Conservation (phyloP, 164 flowering plant genomes). For the Amborella trichopoda region DNA sequence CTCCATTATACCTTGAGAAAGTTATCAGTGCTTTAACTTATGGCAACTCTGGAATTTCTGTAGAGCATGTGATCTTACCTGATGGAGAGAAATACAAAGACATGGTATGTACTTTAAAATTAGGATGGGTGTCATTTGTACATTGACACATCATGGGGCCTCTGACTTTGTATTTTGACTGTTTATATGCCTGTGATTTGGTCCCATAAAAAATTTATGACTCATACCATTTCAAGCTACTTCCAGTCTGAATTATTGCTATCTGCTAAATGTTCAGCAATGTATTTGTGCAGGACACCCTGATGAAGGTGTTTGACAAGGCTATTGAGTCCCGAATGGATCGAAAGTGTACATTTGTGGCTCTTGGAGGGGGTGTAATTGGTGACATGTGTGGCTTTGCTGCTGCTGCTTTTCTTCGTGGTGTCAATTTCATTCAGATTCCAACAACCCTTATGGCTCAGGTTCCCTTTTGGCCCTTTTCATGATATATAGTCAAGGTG, state of each 20-base stretch:
- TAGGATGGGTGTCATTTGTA: too few relatives aligned
- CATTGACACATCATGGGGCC: too few relatives aligned
- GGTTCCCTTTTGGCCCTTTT: slow-evolving; percentile 23
- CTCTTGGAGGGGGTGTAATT: slow-evolving; percentile 98
- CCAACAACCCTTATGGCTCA: slow-evolving; percentile 99
- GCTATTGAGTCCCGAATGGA: slow-evolving; percentile 90
- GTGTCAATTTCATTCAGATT: slow-evolving; percentile 96
- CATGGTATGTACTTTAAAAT: slow-evolving; percentile 37
- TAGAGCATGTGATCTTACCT: slow-evolving; percentile 79
- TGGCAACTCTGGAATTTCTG: slow-evolving; percentile 71
- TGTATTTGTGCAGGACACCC: slow-evolving; percentile 45
- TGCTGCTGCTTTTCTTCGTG: slow-evolving; percentile 91
- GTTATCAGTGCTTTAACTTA: slow-evolving; percentile 60
- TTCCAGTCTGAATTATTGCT: background rate
- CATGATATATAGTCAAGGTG: background rate
- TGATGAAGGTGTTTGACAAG: slow-evolving; percentile 95
- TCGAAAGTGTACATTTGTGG: slow-evolving; percentile 83
- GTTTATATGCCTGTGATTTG: too few relatives aligned
- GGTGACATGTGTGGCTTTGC: slow-evolving; percentile 99
- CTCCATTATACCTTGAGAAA: slow-evolving; percentile 75
- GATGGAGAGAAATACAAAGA: slow-evolving; percentile 95
- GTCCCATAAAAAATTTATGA: too few relatives aligned
- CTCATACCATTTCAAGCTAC: too few relatives aligned
- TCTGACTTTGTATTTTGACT: too few relatives aligned
- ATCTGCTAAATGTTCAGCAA: background rate